These are phyloP conservation scores for Acer negundo DNA, from an alignment of 345 rosid species.

Conservation along the genomic window DNA sequence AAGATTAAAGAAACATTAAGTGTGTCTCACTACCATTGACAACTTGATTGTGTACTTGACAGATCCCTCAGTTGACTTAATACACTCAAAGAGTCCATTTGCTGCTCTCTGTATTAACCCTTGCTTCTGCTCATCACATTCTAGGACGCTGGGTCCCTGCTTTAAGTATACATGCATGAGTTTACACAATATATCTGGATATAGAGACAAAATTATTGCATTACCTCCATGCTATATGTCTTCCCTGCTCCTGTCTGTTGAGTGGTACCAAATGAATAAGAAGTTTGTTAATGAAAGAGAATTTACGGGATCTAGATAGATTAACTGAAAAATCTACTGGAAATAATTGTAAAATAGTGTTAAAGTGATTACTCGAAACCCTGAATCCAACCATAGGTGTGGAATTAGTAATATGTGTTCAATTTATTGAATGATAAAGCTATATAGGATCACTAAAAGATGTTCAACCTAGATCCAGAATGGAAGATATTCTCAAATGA, in stretches of 20 bases:
- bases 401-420: neutral
- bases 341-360: neutral
- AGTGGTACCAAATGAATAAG: conserved; percentile 15
- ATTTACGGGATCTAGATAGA: neutral
- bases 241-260: conserved; percentile 94
- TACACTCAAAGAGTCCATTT: conserved; percentile 61
- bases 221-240: conserved; percentile 90
- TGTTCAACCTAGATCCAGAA: too few relatives aligned
- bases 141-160: conserved; percentile 69
- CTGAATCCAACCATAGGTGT: neutral
- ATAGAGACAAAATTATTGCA: neutral
- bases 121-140: conserved; percentile 54
- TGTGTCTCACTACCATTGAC: conserved; percentile 64
- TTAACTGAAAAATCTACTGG: neutral
- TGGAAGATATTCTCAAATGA: too few relatives aligned
- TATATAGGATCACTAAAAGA: too few relatives aligned
- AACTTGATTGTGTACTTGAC: conserved; percentile 55
- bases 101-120: conserved; percentile 79
- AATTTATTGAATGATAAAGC: neutral
- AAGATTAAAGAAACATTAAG: neutral
- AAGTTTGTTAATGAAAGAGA: conserved; percentile 10
- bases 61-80: conserved; percentile 46
- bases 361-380: neutral
- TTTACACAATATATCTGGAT: conserved; percentile 3
- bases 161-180: conserved; percentile 14